phyloP scores from a whole-genome alignment of 495 filamentous ascomycete genomes.

The Talaromyces adpressus region DNA sequence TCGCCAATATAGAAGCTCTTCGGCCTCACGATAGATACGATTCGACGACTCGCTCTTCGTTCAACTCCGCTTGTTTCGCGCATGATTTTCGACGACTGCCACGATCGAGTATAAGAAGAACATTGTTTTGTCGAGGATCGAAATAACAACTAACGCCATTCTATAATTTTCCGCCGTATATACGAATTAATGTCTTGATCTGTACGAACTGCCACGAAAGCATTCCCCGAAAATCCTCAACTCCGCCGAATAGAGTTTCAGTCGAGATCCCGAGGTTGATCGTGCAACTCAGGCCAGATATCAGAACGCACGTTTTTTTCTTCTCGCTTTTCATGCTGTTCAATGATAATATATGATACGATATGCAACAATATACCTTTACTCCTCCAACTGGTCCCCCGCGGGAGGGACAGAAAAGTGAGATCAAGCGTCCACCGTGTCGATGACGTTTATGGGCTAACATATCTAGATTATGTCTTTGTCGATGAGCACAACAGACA shows the following conservation, averaged over 20 bases:
- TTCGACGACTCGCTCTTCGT: background rate
- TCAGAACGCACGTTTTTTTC: background rate
- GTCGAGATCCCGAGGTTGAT: background rate
- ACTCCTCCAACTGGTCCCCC: conserved; percentile 37
- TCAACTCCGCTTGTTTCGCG: background rate
- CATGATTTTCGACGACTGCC: background rate
- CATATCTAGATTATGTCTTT: conserved; percentile 83
- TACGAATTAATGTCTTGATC: background rate
- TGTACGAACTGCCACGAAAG: background rate
- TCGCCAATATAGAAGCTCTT: background rate
- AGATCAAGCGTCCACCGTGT: conserved; percentile 6
- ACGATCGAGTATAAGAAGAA: background rate
- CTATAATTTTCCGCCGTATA: background rate
- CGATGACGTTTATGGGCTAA: conserved; percentile 4
- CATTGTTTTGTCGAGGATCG: background rate
- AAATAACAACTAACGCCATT: background rate
- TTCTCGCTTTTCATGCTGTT: background rate
- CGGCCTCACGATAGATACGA: background rate
- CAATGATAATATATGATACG: conserved; percentile 1
- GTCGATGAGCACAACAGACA: conserved; percentile 99
- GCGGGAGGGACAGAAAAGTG: conserved; percentile 41
- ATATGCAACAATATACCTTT: conserved; percentile 43
- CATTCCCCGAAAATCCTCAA: background rate
- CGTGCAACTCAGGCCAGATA: background rate
- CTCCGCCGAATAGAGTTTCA: background rate